Base-by-base conservation (phyloP, 1,139 yeast species). In the Zygosaccharomyces sapae region DNA sequence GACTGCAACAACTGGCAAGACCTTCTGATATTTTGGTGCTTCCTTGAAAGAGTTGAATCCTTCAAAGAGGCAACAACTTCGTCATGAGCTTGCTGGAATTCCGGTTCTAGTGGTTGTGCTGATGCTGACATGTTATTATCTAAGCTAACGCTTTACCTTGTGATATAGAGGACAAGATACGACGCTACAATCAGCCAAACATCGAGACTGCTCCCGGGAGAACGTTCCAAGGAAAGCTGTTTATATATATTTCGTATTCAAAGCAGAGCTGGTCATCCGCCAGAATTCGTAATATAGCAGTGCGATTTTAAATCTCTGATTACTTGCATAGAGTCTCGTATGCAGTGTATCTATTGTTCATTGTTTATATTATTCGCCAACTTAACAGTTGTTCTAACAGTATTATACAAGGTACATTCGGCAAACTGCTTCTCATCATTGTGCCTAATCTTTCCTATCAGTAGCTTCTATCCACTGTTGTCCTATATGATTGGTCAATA, bases 21-120 rank as follows among this genome's bases (percentile, higher is more conserved):
- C 95, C 70, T 83, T 84, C 73, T 86, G 83, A 69, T 88, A 87
- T 69, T 88, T 84, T 63, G 98, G 98, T 69, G 86, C 82, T 73
- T 86, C 79, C 61, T 80, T 75, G 76, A 92, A 56, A 92, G 79
- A 58, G 96, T 85, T 34, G 97, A 90, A 72, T 87, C 95, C 73
- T 86, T 82, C 65, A 92, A 77, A 55, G 97, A 92, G 58, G 86
- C 75, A 66, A 84, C 80, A 64, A 92, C 81, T 79, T 92, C 98
- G 73, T 86, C 79, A 82, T 85, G 88, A 64, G 98, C 98, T 80
- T 92, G 98, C 75, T 89, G 90, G 76, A 90, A 92, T 83, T 92
- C 97, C 63, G 97, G 97, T 78, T 90, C 97, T 75, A 76, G 50
- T 43, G 39, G 49, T 43, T 35, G 43, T 43, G 47, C 49, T 24